Evolutionary conservation across 139 green algal species (phyloP).

Genomic region (Edaphochlamys debaryana): DNA sequence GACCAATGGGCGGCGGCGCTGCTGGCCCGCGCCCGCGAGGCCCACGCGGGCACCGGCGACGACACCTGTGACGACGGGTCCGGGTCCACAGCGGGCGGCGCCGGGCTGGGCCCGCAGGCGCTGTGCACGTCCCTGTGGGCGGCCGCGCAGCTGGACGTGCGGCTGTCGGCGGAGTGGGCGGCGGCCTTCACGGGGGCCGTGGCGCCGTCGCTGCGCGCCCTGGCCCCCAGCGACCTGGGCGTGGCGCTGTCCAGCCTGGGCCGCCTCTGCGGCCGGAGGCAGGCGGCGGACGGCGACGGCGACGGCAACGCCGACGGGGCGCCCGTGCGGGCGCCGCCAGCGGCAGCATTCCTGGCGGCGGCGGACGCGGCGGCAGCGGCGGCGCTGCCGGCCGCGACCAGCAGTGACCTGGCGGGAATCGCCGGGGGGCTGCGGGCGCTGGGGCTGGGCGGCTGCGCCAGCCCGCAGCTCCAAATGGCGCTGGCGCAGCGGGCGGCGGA

Average conservation of each 20-base stretch:
- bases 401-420: slow-evolving; percentile 5
- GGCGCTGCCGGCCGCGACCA: not conserved
- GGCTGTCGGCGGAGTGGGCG: slow-evolving; percentile 7
- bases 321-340: not conserved
- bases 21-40: slow-evolving; percentile 20
- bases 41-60: too few relatives aligned
- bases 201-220: slow-evolving; percentile 3
- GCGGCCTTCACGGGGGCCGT: not conserved
- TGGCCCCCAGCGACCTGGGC: slow-evolving; percentile 24
- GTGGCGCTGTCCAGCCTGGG: slow-evolving; percentile 33
- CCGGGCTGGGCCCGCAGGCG: slow-evolving; percentile 16
- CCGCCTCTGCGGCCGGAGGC: slow-evolving; percentile 4
- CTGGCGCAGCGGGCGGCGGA: not conserved
- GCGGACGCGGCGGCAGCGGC: slow-evolving; percentile 14
- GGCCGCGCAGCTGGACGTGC: slow-evolving; percentile 10
- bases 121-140: slow-evolving; percentile 11
- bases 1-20: slow-evolving; percentile 23
- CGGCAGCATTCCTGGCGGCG: slow-evolving; percentile 3
- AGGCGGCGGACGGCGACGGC: not conserved
- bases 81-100: too few relatives aligned
- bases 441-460: not conserved
- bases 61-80: too few relatives aligned
- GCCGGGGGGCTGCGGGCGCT: slow-evolving; percentile 1
- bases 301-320: not conserved
- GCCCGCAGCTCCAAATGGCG: not conserved